Percentiles rank a stretch among this genome's conserved stretches.
Conservation (phyloP, 352 stramenopile species). For the Paralagenidium karlingii region DNA sequence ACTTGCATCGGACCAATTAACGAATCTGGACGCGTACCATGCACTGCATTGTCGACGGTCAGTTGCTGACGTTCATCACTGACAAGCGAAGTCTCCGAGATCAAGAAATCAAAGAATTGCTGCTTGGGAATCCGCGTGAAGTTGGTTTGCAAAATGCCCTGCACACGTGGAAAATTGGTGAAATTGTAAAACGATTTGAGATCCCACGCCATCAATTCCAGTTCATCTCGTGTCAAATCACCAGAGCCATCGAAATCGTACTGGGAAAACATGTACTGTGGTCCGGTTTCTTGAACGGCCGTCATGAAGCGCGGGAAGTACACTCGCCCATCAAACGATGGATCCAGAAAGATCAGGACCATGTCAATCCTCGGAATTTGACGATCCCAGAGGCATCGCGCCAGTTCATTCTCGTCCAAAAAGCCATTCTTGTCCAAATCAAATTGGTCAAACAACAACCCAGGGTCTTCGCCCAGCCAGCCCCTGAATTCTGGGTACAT, state of each 20-base stretch:
- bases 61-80: constrained; percentile 32
- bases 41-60: constrained; percentile 89
- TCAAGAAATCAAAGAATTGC: constrained; percentile 44
- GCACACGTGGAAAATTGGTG: constrained; percentile 16
- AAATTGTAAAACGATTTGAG: too few species aligned
- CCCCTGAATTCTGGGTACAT: constrained; percentile 51
- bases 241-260: constrained; percentile 62
- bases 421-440: constrained; percentile 78
- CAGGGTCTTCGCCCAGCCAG: constrained; percentile 60
- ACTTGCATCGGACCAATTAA: constrained; percentile 81
- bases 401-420: constrained; percentile 73
- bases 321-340: constrained; percentile 68
- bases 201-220: constrained; percentile 55
- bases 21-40: constrained; percentile 85
- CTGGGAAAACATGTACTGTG: constrained; percentile 46
- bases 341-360: constrained; percentile 58
- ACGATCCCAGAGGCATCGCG: constrained; percentile 42
- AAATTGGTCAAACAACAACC: constrained; percentile 72
- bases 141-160: constrained; percentile 24
- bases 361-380: constrained; percentile 57
- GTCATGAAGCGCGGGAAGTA: constrained; percentile 56
- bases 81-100: constrained; percentile 45
- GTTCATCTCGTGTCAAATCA: constrained; percentile 41
- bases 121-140: constrained; percentile 17
- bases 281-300: constrained; percentile 16